These are phyloP conservation scores for Nitzschia sp. DNA, from an alignment of 108 stramenopile species.

Conservation along the genomic window DNA sequence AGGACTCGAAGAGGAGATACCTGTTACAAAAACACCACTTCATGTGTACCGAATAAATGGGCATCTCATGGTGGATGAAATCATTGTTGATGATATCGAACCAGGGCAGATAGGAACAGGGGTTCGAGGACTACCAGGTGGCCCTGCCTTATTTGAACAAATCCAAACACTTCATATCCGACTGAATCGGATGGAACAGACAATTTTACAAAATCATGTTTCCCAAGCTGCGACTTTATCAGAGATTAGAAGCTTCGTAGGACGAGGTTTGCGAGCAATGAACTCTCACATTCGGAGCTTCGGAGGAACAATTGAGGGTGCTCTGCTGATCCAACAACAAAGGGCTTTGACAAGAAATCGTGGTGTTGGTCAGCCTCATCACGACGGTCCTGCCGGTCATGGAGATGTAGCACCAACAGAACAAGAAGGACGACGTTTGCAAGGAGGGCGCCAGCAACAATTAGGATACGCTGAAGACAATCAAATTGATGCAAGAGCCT, in stretches of 20 bases:
- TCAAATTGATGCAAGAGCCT: not conserved
- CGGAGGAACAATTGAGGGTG: not conserved
- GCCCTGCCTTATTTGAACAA: not conserved
- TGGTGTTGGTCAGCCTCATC: too few species aligned
- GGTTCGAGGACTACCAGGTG: not conserved
- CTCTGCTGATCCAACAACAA: not conserved
- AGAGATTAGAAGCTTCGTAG: not conserved
- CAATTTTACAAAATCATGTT: not conserved
- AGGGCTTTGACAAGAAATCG: too few species aligned
- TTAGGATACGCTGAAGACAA: too few species aligned
- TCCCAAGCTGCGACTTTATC: too few species aligned
- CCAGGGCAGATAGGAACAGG: not conserved
- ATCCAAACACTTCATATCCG: not conserved
- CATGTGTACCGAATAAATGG: not conserved
- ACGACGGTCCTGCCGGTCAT: too few species aligned
- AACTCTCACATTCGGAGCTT: not conserved
- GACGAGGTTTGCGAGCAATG: not conserved
- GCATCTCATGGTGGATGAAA: not conserved
- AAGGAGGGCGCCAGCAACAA: too few species aligned
- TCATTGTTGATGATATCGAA: not conserved
- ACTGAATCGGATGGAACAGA: not conserved
- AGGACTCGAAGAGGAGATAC: not conserved
- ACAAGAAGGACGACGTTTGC: too few species aligned
- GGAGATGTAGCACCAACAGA: too few species aligned
- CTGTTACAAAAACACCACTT: not conserved